Conservation (phyloP, 176 grass and related monocot species). For the Zizania latifolia region DNA sequence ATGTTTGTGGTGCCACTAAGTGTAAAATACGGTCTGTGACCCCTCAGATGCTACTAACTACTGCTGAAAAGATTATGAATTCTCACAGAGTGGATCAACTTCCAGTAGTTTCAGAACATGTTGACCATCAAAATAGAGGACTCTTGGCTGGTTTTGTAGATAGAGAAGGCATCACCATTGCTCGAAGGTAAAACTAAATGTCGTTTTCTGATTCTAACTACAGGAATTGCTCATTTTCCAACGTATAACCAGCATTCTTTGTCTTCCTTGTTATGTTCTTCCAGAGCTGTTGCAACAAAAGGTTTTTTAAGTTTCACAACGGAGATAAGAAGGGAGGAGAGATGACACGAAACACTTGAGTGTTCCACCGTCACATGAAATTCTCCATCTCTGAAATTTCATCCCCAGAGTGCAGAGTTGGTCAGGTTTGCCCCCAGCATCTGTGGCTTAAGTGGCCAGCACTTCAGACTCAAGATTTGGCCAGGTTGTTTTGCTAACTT, state of each 20-base stretch:
- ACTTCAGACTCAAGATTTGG: neutral
- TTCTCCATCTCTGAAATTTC: neutral
- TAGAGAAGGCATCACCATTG: conserved; percentile 57
- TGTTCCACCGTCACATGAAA: neutral
- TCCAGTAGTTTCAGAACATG: conserved; percentile 60
- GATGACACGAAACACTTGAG: neutral
- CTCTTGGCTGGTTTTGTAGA: conserved; percentile 63
- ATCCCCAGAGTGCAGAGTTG: neutral
- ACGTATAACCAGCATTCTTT: neutral
- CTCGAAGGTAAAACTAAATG: conserved; percentile 46
- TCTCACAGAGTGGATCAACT: conserved; percentile 45
- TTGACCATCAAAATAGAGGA: conserved; percentile 1
- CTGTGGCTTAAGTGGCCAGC: neutral
- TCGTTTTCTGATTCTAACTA: neutral
- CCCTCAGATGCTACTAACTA: conserved; percentile 45
- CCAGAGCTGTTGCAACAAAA: conserved; percentile 50
- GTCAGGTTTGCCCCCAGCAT: neutral
- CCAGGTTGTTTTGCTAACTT: conserved; percentile 4
- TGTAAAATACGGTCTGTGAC: conserved; percentile 52
- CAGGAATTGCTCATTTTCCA: conserved; percentile 5
- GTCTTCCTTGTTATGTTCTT: conserved; percentile 15
- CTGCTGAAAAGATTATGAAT: conserved; percentile 76
- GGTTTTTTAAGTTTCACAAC: conserved; percentile 32
- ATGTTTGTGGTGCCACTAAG: conserved; percentile 43
- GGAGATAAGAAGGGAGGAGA: conserved; percentile 22